Evolutionary conservation across 78 protist species (phyloP), one percentile per base, ranked within the genome.

Genomic region (Dictyostelium firmibasis): DNA sequence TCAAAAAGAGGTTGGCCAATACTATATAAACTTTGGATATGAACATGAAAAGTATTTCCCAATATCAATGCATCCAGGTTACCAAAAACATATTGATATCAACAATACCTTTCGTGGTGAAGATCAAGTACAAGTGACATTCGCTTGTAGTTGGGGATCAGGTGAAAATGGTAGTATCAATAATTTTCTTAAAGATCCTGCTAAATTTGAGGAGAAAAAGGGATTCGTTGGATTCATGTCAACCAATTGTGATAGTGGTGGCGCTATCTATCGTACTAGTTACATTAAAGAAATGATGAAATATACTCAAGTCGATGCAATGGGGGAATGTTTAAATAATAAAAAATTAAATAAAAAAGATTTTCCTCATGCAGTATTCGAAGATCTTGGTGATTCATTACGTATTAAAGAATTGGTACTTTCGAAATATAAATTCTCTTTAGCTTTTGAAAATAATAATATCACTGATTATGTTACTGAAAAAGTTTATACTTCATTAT

Each of bases 41-140:
- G 94, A 89, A 81, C 94, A 89, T 8, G 94, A 89, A 38, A 33
- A 60, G n/a, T 89, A 89, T 81, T 89, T 89, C 57, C 94, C 94
- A 16, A 29, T 89, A 8, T 53, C 70, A 7, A 10, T n/a, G 31
- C 82, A 89, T 6, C 60, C 38, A 14, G 88, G 81, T 0, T 81
- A 27, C 4, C 82, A 20, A 13, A 43, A 27, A 44, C 85, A 89
- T 36, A 89, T 89, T 2, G 94, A 89, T 70, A 47, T 50, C 38
- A 89, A 89, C 6, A 23, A 1, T 6, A 89, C 94, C 20, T 89
- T 89, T 33, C 36, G 84, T 64, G 43, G 53, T 27, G 18, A 20
- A 0, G 33, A 36, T 41, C 84, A 78, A 25, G 82, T 89, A 11
- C 84, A 31, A 27, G 23, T 81, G 0, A 89, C 94, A 29, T 89